These are phyloP conservation scores for Rhizopus microsporus DNA, from an alignment of 371 early-diverging fungal species.

Conservation along the genomic window DNA sequence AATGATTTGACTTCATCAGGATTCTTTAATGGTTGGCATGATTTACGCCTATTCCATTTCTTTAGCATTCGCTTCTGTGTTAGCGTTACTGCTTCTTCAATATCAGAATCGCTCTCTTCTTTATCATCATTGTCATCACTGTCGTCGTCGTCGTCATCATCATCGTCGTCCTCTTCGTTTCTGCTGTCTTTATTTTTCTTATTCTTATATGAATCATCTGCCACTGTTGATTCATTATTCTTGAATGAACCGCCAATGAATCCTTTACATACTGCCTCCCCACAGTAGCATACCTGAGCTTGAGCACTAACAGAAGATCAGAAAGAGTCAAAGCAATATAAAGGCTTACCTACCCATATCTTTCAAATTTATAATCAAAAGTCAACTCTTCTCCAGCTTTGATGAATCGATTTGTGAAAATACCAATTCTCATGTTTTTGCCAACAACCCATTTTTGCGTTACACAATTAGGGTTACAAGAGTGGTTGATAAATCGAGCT, in stretches of 20 bases:
- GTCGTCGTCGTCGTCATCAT: slow-evolving; percentile 31
- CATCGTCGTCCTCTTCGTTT: slow-evolving; percentile 52
- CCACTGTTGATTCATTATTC: neutral
- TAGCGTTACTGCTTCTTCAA: slow-evolving; percentile 27
- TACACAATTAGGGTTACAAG: slow-evolving; percentile 89
- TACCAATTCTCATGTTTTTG: slow-evolving; percentile 76
- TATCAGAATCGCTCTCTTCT: slow-evolving; percentile 1
- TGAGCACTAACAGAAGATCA: slow-evolving; percentile 53
- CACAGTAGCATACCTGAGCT: slow-evolving; percentile 94
- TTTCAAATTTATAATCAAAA: slow-evolving; percentile 93
- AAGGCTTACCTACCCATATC: slow-evolving; percentile 52
- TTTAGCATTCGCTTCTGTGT: slow-evolving; percentile 29
- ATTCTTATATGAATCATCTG: slow-evolving; percentile 1
- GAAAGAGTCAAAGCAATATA: neutral
- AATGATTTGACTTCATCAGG: slow-evolving; percentile 64
- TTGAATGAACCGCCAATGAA: slow-evolving; percentile 77
- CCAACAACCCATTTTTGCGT: slow-evolving; percentile 89
- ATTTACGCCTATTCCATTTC: slow-evolving; percentile 20
- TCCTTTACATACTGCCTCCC: slow-evolving; percentile 86
- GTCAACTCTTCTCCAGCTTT: slow-evolving; percentile 83
- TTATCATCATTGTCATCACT: slow-evolving; percentile 10
- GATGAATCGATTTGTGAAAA: slow-evolving; percentile 74
- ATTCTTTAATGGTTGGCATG: slow-evolving; percentile 47
- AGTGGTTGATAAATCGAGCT: slow-evolving; percentile 93
- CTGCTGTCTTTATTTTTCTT: slow-evolving; percentile 11